Conservation (phyloP, 1,284 basidiomycete species). For the Malassezia slooffiae region DNA sequence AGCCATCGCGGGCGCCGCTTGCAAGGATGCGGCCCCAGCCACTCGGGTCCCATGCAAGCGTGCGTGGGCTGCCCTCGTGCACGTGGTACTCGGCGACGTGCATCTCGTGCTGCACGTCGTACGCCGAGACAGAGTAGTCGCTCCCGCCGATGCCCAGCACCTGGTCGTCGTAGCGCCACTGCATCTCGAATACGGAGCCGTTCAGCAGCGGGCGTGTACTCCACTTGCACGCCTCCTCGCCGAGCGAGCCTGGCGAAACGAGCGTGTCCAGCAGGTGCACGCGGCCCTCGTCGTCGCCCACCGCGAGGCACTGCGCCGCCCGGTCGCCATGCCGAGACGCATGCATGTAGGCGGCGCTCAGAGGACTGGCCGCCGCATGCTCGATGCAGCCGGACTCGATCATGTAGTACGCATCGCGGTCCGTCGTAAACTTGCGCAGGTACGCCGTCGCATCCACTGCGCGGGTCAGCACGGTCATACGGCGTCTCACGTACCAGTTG, state of each 20-base stretch:
- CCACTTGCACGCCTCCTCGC: conserved; percentile 20
- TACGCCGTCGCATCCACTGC: background rate
- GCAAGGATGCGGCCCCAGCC: conserved; percentile 27
- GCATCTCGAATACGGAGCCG: conserved; percentile 32
- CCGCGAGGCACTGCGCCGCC: conserved; percentile 35
- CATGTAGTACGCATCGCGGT: conserved; percentile 6
- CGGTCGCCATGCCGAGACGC: conserved; percentile 21
- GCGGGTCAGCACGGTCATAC: too few relatives aligned
- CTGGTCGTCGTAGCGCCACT: conserved; percentile 36
- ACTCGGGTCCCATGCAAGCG: conserved; percentile 35
- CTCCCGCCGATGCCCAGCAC: conserved; percentile 30
- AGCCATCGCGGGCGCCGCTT: conserved; percentile 39
- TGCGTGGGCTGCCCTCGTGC: conserved; percentile 30
- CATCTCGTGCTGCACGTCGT: conserved; percentile 30
- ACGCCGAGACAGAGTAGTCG: conserved; percentile 34
- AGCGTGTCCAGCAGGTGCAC: conserved; percentile 35
- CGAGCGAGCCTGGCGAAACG: conserved; percentile 3
- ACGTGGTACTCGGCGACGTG: conserved; percentile 20
- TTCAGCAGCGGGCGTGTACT: conserved; percentile 8
- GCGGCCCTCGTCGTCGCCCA: conserved; percentile 40
- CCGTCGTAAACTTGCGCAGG: background rate
- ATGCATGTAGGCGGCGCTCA: conserved; percentile 31
- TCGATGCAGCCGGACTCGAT: conserved; percentile 18
- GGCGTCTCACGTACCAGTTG: too few relatives aligned
- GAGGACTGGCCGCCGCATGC: conserved; percentile 16